Conservation (phyloP, 331 rosid species). For the Malus hybrid region DNA sequence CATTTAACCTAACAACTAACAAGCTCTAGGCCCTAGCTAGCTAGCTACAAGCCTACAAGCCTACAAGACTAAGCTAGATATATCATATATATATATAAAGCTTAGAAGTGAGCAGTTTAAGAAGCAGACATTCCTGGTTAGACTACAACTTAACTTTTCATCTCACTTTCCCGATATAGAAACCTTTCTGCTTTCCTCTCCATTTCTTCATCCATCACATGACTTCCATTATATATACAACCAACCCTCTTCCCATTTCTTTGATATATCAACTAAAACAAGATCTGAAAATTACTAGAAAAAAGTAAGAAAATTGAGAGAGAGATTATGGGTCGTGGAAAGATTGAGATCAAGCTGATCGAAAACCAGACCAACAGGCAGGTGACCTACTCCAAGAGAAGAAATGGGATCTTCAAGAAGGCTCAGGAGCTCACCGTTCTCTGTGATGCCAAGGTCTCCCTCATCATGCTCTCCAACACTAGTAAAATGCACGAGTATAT, state of each 20-base stretch:
- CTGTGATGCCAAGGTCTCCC: constrained; percentile 81
- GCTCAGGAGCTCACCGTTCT: constrained; percentile 72
- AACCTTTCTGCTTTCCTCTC: constrained; percentile 6
- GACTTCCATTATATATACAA: not conserved
- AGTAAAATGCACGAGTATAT: constrained; percentile 58
- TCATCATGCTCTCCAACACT: constrained; percentile 71
- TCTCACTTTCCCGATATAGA: constrained; percentile 39
- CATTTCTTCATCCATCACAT: not conserved
- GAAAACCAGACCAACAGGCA: constrained; percentile 63
- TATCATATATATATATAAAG: too few relatives aligned
- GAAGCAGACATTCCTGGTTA: constrained; percentile 38
- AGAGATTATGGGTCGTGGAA: constrained; percentile 66
- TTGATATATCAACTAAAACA: not conserved
- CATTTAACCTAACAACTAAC: not conserved
- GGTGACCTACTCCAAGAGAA: too few relatives aligned
- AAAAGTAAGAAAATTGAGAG: not conserved
- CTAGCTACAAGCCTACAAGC: not conserved
- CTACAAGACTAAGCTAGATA: not conserved
- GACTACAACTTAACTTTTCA: constrained; percentile 54
- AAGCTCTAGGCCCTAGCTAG: not conserved
- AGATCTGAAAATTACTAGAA: not conserved
- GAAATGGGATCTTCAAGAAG: too few relatives aligned
- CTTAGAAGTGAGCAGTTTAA: not conserved
- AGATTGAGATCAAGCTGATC: constrained; percentile 72
- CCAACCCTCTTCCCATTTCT: not conserved